Conservation (phyloP, 108 stramenopile genomes). For the Tribonema minus region DNA sequence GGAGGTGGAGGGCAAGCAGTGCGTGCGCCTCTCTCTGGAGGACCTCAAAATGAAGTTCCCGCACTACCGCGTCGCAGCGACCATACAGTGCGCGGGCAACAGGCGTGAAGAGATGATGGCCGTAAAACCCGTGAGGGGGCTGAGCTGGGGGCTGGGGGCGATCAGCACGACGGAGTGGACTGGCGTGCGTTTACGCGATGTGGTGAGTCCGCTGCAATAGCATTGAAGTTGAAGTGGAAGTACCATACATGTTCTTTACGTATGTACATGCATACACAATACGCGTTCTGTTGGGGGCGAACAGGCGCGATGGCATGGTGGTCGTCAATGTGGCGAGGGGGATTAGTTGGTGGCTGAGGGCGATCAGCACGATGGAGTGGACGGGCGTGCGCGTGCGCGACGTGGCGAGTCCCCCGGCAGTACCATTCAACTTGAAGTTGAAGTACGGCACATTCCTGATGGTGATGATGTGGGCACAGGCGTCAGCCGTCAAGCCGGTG, state of each 20-base stretch:
- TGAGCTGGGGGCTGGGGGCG: slow-evolving; percentile 83
- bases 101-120: slow-evolving; percentile 60
- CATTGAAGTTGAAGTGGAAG: slow-evolving; percentile 18
- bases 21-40: slow-evolving; percentile 59
- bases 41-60: slow-evolving; percentile 56
- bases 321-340: slow-evolving; percentile 71
- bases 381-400: slow-evolving; percentile 78
- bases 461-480: no score
- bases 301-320: slow-evolving; percentile 66
- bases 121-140: slow-evolving; percentile 74
- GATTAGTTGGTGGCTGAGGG: slow-evolving; percentile 80
- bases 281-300: no score
- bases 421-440: no score
- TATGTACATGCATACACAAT: no score
- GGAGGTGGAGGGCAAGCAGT: slow-evolving; percentile 41
- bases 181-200: slow-evolving; percentile 77
- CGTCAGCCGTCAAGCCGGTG: no score
- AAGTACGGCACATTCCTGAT: no score
- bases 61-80: slow-evolving; percentile 67
- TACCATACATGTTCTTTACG: no score
- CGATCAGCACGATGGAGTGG: slow-evolving; percentile 88
- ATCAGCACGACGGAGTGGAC: slow-evolving; percentile 88
- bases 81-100: slow-evolving; percentile 96
- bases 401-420: slow-evolving; percentile 38
- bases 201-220: slow-evolving; percentile 28